Evolutionary conservation across 2,329 filamentous ascomycete genomes (phyloP).

Genomic region (Xylariaceae sp.): DNA sequence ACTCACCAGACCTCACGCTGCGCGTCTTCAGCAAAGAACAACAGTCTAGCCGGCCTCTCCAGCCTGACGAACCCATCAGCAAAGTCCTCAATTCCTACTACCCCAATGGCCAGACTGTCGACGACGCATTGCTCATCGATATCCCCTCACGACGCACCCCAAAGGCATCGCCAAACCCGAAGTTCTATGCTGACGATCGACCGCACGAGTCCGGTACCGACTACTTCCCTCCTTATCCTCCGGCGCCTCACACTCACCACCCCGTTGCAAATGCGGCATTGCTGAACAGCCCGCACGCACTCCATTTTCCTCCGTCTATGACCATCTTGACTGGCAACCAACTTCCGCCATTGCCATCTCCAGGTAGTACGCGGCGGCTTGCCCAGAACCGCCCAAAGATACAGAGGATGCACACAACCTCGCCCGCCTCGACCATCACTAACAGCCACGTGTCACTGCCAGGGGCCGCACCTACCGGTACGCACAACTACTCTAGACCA

Average conservation of each 20-base stretch:
- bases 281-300: constrained; percentile 24
- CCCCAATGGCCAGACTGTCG: constrained; percentile 79
- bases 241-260: constrained; percentile 25
- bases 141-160: constrained; percentile 73
- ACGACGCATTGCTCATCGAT: constrained; percentile 89
- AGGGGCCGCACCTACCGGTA: constrained; percentile 33
- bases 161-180: constrained; percentile 64
- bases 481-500: constrained; percentile 38
- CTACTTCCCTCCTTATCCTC: constrained; percentile 33
- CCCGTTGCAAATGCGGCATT: constrained; percentile 19
- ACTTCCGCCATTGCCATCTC: constrained; percentile 75
- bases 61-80: constrained; percentile 81
- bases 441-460: constrained; percentile 37
- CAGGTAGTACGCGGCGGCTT: constrained; percentile 57
- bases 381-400: constrained; percentile 46
- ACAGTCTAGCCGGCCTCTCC: constrained; percentile 63
- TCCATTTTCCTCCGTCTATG: constrained; percentile 60
- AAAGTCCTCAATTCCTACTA: constrained; percentile 77
- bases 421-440: constrained; percentile 60
- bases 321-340: constrained; percentile 78
- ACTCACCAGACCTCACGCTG: constrained; percentile 83
- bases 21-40: constrained; percentile 70
- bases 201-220: constrained; percentile 33
- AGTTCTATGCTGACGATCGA: constrained; percentile 29
- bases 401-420: constrained; percentile 71